Evolutionary conservation across 116 monocot genomes (phyloP), one percentile per base, ranked within the genome.

Genomic region (Zostera marina): DNA sequence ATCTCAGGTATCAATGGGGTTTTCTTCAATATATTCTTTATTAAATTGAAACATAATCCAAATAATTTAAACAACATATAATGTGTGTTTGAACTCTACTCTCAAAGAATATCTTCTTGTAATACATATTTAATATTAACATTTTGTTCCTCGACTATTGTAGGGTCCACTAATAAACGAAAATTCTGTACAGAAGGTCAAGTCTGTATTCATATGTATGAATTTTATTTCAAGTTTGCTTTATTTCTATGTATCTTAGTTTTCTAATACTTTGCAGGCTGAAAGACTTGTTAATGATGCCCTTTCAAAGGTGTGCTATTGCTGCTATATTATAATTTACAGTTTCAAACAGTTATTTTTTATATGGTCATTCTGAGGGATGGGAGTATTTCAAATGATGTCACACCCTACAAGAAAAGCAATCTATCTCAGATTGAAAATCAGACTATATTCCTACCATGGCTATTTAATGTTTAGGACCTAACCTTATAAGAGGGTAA

Each of bases 81-180:
- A 1, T 38, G 32, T 5, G 0, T 47, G 4, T 46, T 23, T 49
- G 15, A 17, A 49, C 8, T 17, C 32, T 32, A 32, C 2, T 32
- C 32, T 5, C 5, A 5, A 17, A 20, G 14, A 11, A 7, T 13
- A 15, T 56, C 15, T 12, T 56, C 15, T 32, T 38, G 15, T 64
- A 10, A 11, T 39, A 21, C 8, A 42, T 42, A 22, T 60, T 26
- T 59, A 19, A 9, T 15, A 59, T 42, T 15, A 3, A 59, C 13
- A 9, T 47, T 47, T 41, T 64, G 61, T 54, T 63, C 44, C 59
- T 46, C 38, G n/a, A n/a, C n/a, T n/a, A n/a, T 62, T 67, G 40
- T 80, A 88, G 94, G 94, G 94, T 49, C 94, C 94, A 32, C 77
- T 96, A 58, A 96, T 88, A 52, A 96, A 85, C 78, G 88, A 88